These are phyloP conservation scores for Malus hybrid DNA, from an alignment of 331 rosid genomes.

Conservation along the genomic window DNA sequence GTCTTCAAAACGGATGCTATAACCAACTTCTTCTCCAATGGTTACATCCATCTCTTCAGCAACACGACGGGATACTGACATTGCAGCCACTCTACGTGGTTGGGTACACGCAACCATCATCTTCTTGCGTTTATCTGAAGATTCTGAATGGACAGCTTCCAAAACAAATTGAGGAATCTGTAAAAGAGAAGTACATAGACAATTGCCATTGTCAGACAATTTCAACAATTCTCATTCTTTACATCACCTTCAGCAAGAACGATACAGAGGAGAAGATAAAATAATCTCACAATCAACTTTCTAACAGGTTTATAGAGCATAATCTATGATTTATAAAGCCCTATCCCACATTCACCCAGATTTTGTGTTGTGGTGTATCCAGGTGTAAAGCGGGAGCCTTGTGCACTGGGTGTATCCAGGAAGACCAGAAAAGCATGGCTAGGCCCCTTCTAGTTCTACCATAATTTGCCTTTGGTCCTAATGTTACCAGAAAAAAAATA, in stretches of 20 bases:
- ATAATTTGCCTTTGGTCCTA: background rate
- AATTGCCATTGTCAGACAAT: background rate
- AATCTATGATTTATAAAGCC: background rate
- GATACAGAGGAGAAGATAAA: background rate
- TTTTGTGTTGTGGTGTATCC: background rate
- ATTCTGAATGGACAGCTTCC: constrained; percentile 72
- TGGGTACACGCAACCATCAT: constrained; percentile 97
- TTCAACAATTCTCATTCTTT: background rate
- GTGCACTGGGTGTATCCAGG: background rate
- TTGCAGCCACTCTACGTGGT: constrained; percentile 97
- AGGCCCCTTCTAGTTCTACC: background rate
- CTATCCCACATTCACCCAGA: background rate
- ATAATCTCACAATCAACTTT: background rate
- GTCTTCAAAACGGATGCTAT: constrained; percentile 96
- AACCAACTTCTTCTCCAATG: constrained; percentile 98
- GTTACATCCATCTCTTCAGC: constrained; percentile 98
- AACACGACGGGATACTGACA: constrained; percentile 97
- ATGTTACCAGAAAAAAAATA: background rate
- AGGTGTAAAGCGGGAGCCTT: no score
- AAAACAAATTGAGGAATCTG: constrained; percentile 98
- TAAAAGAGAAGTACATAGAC: background rate
- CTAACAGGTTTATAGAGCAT: background rate
- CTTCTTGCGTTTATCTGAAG: constrained; percentile 70
- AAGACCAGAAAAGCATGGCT: background rate
- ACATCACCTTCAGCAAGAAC: background rate